Evolutionary conservation across 179 eudicot genomes (phyloP), one percentile per base, ranked within the genome.

Genomic region (Spergularia azorica): DNA sequence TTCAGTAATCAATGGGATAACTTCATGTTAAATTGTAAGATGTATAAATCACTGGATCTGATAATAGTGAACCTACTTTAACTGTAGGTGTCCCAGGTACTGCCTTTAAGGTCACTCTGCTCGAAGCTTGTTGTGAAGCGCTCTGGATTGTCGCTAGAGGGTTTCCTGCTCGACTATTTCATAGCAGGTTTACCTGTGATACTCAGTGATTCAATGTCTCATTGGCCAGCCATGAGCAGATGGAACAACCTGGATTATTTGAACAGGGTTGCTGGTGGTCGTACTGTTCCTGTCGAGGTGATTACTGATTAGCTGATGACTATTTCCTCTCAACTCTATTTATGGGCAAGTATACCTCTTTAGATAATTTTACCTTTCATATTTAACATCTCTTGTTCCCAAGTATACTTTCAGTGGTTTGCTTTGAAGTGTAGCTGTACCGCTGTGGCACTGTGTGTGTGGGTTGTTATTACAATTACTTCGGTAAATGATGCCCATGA

Each of bases 211-310:
- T 80, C 89, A 16, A 95, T 95, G 98, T 82, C 81, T 67, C 94
- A 95, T 82, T 95, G 99, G 99, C 98, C 99, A 9, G 98, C 99
- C 70, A 87, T 72, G 85, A 80, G 80, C 70, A 91, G 88, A 82
- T 95, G 99, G 98, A 90, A 87, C 72, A 86, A 86, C 87, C 64
- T 91, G 60, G 84, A 88, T 63, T 95, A 95, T 81, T 86, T 95
- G 69, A 86, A 83, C 77, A 90, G 78, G 84, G 90, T 93, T 77
- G 99, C 95, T 46, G 99, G 99, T 67, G 89, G 76, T 73, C 97
- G 99, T 41, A 95, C 99, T 50, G 89, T 95, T 83, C 99, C 97
- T 14, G 97, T 95, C 63, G 99, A 95, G 99, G 99, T 95, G 87
- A 90, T 88, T 83, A 76, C 98, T 95, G 87, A 90, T 88, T 83